These are phyloP conservation scores for Didymella arachidicola DNA, from an alignment of 2,329 filamentous ascomycete genomes.

Conservation along the genomic window DNA sequence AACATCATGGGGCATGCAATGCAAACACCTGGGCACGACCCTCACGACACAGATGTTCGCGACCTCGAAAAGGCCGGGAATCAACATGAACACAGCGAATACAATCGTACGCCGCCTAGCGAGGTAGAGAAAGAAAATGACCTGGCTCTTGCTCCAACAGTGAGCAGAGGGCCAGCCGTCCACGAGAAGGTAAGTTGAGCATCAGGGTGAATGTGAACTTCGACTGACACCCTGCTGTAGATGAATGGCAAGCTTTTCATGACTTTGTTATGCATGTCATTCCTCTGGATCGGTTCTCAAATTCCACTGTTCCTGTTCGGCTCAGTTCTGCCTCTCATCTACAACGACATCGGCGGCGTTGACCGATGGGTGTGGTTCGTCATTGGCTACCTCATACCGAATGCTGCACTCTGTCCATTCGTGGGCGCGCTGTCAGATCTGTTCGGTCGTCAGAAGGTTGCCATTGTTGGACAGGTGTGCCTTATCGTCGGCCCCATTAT, in stretches of 20 bases:
- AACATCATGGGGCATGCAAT: slow-evolving; percentile 19
- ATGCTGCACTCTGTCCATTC: slow-evolving; percentile 67
- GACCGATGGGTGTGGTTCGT: slow-evolving; percentile 67
- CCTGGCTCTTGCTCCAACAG: slow-evolving; percentile 17
- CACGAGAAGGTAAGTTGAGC: slow-evolving; percentile 33
- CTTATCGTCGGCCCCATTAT: slow-evolving; percentile 51
- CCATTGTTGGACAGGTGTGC: slow-evolving; percentile 40
- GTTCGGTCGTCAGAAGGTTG: slow-evolving; percentile 45
- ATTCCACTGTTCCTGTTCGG: slow-evolving; percentile 63
- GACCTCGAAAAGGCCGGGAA: slow-evolving; percentile 10
- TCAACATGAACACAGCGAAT: slow-evolving; percentile 21
- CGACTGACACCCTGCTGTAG: slow-evolving; percentile 11
- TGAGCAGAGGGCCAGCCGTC: slow-evolving; percentile 30
- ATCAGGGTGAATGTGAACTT: neutral
- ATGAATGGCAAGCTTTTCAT: slow-evolving; percentile 57
- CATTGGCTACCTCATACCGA: slow-evolving; percentile 62
- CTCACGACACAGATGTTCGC: slow-evolving; percentile 13
- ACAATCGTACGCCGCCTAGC: slow-evolving; percentile 26
- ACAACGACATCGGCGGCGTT: slow-evolving; percentile 66
- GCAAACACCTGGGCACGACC: slow-evolving; percentile 20
- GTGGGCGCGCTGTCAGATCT: slow-evolving; percentile 60
- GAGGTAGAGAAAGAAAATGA: slow-evolving; percentile 31
- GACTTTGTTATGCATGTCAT: slow-evolving; percentile 65
- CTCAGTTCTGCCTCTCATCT: slow-evolving; percentile 59
- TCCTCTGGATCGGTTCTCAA: slow-evolving; percentile 68